A percentile compares a stretch with the other conserved stretches of the same genome.
phyloP scores from a whole-genome alignment of 2,329 filamentous ascomycete genomes.

The Trichoderma guizhouense region DNA sequence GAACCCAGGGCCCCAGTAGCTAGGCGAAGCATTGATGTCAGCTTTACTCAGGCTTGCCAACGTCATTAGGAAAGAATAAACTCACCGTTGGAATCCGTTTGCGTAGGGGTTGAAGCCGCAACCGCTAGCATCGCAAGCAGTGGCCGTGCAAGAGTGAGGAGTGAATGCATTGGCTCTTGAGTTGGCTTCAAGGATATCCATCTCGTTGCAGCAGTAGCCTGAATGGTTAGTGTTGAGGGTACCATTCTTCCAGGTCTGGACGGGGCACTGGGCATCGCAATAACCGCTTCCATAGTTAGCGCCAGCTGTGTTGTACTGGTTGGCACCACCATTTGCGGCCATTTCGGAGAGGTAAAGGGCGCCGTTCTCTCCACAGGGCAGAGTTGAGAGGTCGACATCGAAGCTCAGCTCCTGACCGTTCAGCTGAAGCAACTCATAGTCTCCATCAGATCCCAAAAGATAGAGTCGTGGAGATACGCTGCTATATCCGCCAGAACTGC shows the following conservation, averaged over 20 bases:
- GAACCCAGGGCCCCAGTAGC: conserved; percentile 33
- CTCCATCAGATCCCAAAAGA: conserved; percentile 51
- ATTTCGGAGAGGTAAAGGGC: conserved; percentile 59
- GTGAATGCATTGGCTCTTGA: conserved; percentile 42
- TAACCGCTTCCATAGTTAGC: conserved; percentile 62
- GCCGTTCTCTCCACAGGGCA: conserved; percentile 66
- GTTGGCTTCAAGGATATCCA: conserved; percentile 57
- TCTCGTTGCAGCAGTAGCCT: conserved; percentile 52
- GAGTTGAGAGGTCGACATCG: conserved; percentile 61
- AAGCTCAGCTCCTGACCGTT: conserved; percentile 62
- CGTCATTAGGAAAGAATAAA: neutral
- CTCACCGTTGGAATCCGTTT: conserved; percentile 23
- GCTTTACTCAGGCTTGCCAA: neutral
- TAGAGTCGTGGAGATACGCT: conserved; percentile 50
- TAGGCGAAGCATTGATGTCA: neutral
- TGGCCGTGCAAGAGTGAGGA: conserved; percentile 45
- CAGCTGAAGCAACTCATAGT: conserved; percentile 59
- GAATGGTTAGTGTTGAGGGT: conserved; percentile 32
- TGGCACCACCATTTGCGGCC: conserved; percentile 57
- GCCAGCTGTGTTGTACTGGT: conserved; percentile 53
- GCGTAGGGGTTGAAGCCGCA: conserved; percentile 45
- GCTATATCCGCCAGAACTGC: conserved; percentile 24
- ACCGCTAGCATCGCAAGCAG: conserved; percentile 44
- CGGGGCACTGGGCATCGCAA: conserved; percentile 59
- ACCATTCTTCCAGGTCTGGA: conserved; percentile 49